Base-by-base conservation (phyloP, 305 asterid species). In the Fraxinus angustifolia region DNA sequence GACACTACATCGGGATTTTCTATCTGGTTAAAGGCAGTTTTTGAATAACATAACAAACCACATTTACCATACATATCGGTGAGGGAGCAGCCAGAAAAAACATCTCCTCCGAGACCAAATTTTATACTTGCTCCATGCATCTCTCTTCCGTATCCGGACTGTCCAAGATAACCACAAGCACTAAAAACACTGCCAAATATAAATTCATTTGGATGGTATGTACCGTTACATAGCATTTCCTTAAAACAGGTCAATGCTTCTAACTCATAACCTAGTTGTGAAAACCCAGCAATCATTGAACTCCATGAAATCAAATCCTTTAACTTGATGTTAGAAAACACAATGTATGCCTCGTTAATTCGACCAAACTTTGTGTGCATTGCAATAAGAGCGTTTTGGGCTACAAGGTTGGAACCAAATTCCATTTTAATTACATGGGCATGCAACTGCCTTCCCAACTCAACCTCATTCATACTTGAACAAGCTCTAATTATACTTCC, bases 271-370 rank as follows among this genome's bases (percentile, higher is more conserved):
- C 97, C 95, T 60, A 88, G 92, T 83, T 92, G 92, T 33, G 97
- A 83, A 86, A 89, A 89, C n/a, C 93, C 97, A 33, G 95, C 87
- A 85, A 93, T 91, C 84, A 93, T 87, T 38, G 97, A 92, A 81
- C 97, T 93, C 97, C 97, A 93, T 0, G 97, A 93, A 62, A 92
- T 87, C 87, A 93, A 86, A 89, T 93, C 92, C 86, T 88, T 93
- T 21, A 79, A 53, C 48, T 88, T 31, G 81, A 90, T 89, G 67
- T 33, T 38, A 75, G 82, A 85, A 85, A 93, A 92, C 80, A 92
- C 86, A 40, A 72, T 36, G 70, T 74, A 73, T 14, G 94, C 94
- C 80, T 87, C 87, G 21, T 82, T 58, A 53, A 91, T 84, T 79
- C 5, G 87, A 76, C 88, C 85, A 40, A 89, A 89, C 83, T 85